Conservation (phyloP, 139 green algal species). For the Chlorella sp. region DNA sequence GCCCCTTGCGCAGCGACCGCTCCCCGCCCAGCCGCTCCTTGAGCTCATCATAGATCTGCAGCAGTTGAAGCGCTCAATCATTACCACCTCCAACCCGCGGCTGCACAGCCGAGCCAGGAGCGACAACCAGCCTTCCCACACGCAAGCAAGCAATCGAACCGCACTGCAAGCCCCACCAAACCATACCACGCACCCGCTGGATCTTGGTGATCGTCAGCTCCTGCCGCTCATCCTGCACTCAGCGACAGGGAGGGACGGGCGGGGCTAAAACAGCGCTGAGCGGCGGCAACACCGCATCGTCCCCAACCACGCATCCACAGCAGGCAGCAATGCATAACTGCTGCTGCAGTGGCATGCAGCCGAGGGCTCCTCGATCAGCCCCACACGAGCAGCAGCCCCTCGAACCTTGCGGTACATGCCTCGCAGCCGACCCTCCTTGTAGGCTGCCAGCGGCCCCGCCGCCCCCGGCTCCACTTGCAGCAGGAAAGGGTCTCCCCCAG, state of each 20-base stretch:
- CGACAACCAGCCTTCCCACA: too few relatives aligned
- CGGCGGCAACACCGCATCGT: too few relatives aligned
- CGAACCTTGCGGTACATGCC: slow-evolving; percentile 61
- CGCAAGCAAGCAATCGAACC: too few relatives aligned
- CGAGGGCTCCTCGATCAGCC: too few relatives aligned
- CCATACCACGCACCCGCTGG: slow-evolving; percentile 56
- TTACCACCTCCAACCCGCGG: too few relatives aligned
- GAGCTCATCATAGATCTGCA: slow-evolving; percentile 37
- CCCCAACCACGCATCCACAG: too few relatives aligned
- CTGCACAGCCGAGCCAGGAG: too few relatives aligned
- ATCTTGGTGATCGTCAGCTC: slow-evolving; percentile 72
- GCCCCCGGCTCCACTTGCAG: neutral
- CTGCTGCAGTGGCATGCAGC: too few relatives aligned
- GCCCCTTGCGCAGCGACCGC: slow-evolving; percentile 13
- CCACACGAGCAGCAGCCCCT: too few relatives aligned
- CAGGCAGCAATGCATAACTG: neutral
- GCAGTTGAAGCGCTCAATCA: too few relatives aligned
- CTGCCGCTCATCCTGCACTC: slow-evolving; percentile 74
- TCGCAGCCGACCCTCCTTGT: slow-evolving; percentile 49
- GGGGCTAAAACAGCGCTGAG: too few relatives aligned
- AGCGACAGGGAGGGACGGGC: neutral
- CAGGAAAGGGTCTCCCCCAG: slow-evolving; percentile 21
- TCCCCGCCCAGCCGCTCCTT: neutral
- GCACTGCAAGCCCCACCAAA: too few relatives aligned
- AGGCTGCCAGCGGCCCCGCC: slow-evolving; percentile 64